Evolutionary conservation across 2,329 filamentous ascomycete genomes (phyloP), one percentile per base, ranked within the genome.

Genomic region (Neospermospora avenae): DNA sequence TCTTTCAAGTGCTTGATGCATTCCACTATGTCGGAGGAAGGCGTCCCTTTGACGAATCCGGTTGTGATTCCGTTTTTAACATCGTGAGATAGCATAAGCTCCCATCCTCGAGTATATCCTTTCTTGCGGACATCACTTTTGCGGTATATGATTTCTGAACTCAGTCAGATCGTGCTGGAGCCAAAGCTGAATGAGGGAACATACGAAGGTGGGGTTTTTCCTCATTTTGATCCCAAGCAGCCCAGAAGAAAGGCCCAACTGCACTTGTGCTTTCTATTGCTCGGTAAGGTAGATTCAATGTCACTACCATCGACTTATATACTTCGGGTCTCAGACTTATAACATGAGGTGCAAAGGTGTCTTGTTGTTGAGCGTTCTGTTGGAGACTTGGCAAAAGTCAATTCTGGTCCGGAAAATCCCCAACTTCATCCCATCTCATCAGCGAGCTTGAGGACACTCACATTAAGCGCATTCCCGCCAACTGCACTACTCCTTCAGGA

Each of bases 91-190:
- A 87, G 78, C 77, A 85, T 84, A 60, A 86, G 77, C 71, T 87
- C 84, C 83, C 84, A 87, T 44, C 84, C 84, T 54, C 84, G 80
- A 18, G 84, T 87, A 69, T 78, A 80, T 58, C 83, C 83, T 73
- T 83, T 85, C 71, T 87, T 87, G 57, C 82, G 81, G 44, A 87
- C 84, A 69, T 87, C 84, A 20, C 82, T 85, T 72, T 87, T 87
- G 65, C 84, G 81, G 69, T 84, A 84, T 61, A 87, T 78, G 65
- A 87, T 82, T 68, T 87, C 81, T 83, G 63, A 4, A 14, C 7
- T 4, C 10, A 34, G 44, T 63, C n/a, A 65, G 53, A 54, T 57
- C 3, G 37, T 18, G 7, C 41, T 31, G 18, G 24, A 41, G 34
- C 25, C 48, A 24, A 8, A 53, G 20, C 13, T 22, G 18, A 42